A percentile compares a stretch with the other conserved stretches of the same genome.
phyloP scores from a whole-genome alignment of 257 asterid genomes.

The Solanum dulcamara region DNA sequence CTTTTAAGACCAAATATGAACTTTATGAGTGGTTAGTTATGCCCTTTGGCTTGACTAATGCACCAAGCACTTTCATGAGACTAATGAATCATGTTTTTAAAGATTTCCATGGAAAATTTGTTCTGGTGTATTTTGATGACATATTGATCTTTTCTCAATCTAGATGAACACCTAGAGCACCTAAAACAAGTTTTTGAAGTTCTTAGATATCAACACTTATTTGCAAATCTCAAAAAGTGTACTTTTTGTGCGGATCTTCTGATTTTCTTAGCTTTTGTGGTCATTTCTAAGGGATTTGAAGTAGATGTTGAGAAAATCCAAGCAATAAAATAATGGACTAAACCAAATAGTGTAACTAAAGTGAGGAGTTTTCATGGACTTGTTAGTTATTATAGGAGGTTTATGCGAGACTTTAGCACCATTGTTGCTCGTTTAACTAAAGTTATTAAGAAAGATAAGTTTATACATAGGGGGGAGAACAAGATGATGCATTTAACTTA shows the following conservation, averaged over 20 bases:
- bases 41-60: too few species aligned
- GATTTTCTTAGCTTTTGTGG: neutral
- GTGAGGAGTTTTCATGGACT: too few species aligned
- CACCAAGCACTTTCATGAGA: too few species aligned
- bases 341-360: too few species aligned
- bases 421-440: neutral
- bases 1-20: too few species aligned
- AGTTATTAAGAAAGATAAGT: neutral
- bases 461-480: neutral
- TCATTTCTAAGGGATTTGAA: neutral
- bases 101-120: too few species aligned
- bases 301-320: neutral
- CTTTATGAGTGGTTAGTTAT: too few species aligned
- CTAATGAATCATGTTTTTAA: too few species aligned
- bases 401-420: neutral
- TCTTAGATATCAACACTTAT: neutral
- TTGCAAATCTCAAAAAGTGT: neutral
- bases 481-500: neutral
- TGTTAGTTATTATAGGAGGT: too few species aligned
- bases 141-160: neutral
- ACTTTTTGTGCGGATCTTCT: neutral
- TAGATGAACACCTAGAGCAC: neutral
- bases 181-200: neutral
- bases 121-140: neutral
- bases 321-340: too few species aligned